phyloP scores from a whole-genome alignment of 441 rosid species.

The Erodium chrysanthum region DNA sequence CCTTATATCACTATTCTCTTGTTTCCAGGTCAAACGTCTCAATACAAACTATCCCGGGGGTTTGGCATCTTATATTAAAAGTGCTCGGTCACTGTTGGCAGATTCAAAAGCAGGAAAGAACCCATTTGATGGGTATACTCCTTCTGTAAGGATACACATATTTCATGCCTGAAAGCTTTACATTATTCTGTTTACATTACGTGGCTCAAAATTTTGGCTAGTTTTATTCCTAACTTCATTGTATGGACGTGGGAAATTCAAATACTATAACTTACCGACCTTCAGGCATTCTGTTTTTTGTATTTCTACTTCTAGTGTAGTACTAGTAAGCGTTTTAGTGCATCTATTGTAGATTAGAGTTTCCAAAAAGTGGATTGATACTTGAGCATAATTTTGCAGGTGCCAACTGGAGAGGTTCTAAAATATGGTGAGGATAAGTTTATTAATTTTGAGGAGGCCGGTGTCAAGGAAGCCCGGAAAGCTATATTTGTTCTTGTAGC shows the following conservation, averaged over 20 bases:
- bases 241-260: background rate
- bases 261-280: background rate
- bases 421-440: constrained; percentile 58
- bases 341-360: background rate
- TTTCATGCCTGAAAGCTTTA: background rate
- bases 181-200: background rate
- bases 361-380: constrained; percentile 11
- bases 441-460: constrained; percentile 58
- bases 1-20: background rate
- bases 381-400: constrained; percentile 34
- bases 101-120: constrained; percentile 87
- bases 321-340: background rate
- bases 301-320: background rate
- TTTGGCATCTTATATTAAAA: constrained; percentile 52
- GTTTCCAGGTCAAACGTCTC: constrained; percentile 50
- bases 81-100: constrained; percentile 71
- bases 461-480: constrained; percentile 72
- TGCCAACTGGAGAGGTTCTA: constrained; percentile 77
- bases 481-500: constrained; percentile 97
- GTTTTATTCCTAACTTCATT: background rate
- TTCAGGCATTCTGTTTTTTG: background rate
- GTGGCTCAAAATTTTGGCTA: background rate
- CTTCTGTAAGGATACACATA: constrained; percentile 48
- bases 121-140: constrained; percentile 90
- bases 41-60: constrained; percentile 89